phyloP scores from a whole-genome alignment of 345 rosid genomes.

The Orychophragmus violaceus region DNA sequence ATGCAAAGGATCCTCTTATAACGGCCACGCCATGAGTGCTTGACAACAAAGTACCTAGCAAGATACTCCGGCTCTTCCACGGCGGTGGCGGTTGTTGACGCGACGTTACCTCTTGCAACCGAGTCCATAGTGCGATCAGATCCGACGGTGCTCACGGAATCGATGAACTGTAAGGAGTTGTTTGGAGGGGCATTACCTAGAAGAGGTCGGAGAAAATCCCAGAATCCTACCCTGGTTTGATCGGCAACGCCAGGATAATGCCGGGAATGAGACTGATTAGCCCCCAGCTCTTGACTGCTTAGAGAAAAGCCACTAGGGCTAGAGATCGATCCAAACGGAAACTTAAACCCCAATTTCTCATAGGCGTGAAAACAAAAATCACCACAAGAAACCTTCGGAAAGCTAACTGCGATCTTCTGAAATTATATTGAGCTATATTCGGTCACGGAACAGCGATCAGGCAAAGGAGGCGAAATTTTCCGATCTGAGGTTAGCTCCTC shows the following conservation, averaged over 20 bases:
- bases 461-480: neutral
- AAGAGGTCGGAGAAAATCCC: constrained; percentile 52
- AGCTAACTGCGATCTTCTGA: neutral
- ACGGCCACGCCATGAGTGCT: constrained; percentile 98
- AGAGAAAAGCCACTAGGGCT: constrained; percentile 30
- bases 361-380: neutral
- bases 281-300: constrained; percentile 74
- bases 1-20: constrained; percentile 91
- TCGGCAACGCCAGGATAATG: constrained; percentile 47
- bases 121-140: constrained; percentile 49
- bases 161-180: constrained; percentile 46
- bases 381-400: no score
- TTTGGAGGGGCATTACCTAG: constrained; percentile 54
- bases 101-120: constrained; percentile 14
- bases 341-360: constrained; percentile 34
- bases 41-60: constrained; percentile 73
- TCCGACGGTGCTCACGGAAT: constrained; percentile 34
- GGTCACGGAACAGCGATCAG: neutral
- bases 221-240: constrained; percentile 58
- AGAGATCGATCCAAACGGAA: neutral
- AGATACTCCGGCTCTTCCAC: constrained; percentile 92
- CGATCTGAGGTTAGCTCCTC: constrained; percentile 1
- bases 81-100: constrained; percentile 29
- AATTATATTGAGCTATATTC: neutral
- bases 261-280: constrained; percentile 81